phyloP scores from a whole-genome alignment of 306 rosid genomes.

The Nissolia schottii region DNA sequence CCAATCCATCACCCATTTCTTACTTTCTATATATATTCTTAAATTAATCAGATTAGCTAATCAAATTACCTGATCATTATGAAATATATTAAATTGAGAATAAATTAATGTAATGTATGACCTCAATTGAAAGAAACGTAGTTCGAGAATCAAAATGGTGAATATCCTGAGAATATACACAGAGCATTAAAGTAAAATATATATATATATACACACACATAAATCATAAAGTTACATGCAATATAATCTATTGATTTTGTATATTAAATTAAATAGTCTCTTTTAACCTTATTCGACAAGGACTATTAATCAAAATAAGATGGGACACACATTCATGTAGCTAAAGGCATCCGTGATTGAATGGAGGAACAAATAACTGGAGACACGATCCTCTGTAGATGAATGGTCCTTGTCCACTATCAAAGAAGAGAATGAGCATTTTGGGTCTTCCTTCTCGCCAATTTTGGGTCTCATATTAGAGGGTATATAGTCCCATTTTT shows the following conservation, averaged over 20 bases:
- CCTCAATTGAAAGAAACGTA: background rate
- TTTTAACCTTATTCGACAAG: background rate
- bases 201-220: too few relatives aligned
- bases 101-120: background rate
- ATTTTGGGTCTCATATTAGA: background rate
- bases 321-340: background rate
- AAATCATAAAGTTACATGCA: background rate
- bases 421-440: too few relatives aligned
- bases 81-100: background rate
- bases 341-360: background rate
- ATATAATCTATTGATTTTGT: background rate
- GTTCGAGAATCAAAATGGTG: background rate
- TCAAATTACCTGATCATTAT: background rate
- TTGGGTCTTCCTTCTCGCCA: background rate
- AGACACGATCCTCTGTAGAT: background rate
- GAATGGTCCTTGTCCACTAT: background rate
- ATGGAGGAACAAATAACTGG: background rate
- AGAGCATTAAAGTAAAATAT: background rate
- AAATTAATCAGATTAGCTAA: background rate
- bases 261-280: background rate
- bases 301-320: background rate
- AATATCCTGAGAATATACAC: background rate
- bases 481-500: background rate
- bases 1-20: slow-evolving; percentile 3
- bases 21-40: background rate